Base-by-base conservation (phyloP, 2,329 filamentous ascomycete species). In the Thermomyces lanuginosus region DNA sequence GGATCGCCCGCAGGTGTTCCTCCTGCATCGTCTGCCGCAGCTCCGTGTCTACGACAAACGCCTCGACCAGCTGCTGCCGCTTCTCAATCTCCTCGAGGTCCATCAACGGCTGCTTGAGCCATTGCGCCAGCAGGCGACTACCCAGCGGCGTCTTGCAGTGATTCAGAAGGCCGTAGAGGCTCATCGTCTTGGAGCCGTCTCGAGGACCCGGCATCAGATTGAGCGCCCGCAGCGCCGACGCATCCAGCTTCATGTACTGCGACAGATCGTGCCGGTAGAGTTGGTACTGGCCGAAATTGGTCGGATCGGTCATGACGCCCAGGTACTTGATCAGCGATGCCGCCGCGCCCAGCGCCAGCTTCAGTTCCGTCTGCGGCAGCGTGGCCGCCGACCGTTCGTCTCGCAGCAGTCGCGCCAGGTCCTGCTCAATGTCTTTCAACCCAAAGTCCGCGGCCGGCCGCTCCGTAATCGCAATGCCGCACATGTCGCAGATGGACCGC, bases 71-170 rank as follows among this genome's bases (percentile, higher is more conserved):
- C 49, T 92, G 81, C 43, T 95, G 89, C 9, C 89, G 71, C 48
- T 77, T 78, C 53, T 92, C 77, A 27, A 98, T 95, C 31, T 92
- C 84, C 2, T 66, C 63, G 36, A 81, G 72, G 56, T 69, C 81
- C 89, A 98, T 98, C 20, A 98, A 58, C 1, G 89, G 89, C 51
- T 98, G 89, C 55, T 98, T 98, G 28, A 98, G 62, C 89, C 89
- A 98, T 48, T 98, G 91, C 1, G 86, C 76, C 16, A 98, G 61
- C 31, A 98, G 53, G 24, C 91, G 69, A 43, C 84, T 92, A 8
- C 89, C 89, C 1, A 92, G 74, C 0, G 89, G 81, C 1, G 89
- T 98, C 53, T 92, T 95, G 72, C 89, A 98, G 52, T 95, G 84
- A 43, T 98, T 95, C 21, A 98, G 63, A 10, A 98, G 60, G 1